These are phyloP conservation scores for Hygrophoropsis aurantiaca DNA, from an alignment of 768 basidiomycete species.

Conservation along the genomic window DNA sequence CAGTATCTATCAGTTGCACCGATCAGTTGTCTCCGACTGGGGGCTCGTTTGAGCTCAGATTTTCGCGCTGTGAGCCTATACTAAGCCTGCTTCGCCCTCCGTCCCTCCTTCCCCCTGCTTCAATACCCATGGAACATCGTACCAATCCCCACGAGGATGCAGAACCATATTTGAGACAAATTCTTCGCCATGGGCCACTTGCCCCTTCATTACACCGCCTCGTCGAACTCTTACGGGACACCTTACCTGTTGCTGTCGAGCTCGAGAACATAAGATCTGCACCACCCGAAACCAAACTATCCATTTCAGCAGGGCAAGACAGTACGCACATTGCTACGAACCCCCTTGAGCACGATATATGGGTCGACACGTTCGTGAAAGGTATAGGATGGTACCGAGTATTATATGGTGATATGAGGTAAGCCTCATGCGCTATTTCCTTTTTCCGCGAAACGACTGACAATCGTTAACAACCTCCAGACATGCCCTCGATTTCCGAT, in stretches of 20 bases:
- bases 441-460: not conserved
- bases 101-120: constrained; percentile 23
- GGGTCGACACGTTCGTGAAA: constrained; percentile 73
- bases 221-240: constrained; percentile 69
- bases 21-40: constrained; percentile 70
- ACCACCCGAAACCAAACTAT: constrained; percentile 22
- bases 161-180: constrained; percentile 70
- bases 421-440: constrained; percentile 11
- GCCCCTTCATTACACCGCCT: constrained; percentile 65
- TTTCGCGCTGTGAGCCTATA: constrained; percentile 47
- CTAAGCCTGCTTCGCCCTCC: constrained; percentile 9
- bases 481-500: constrained; percentile 78
- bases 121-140: constrained; percentile 31
- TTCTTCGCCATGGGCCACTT: constrained; percentile 68
- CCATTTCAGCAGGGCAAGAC: constrained; percentile 6
- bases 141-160: constrained; percentile 78
- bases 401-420: constrained; percentile 69
- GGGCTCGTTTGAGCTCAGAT: constrained; percentile 72
- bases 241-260: constrained; percentile 74
- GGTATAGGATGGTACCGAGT: constrained; percentile 82
- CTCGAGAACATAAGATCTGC: constrained; percentile 53
- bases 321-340: constrained; percentile 16
- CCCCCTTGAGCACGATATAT: constrained; percentile 19
- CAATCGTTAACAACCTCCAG: constrained; percentile 30
- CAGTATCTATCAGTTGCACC: constrained; percentile 75